Conservation (phyloP, 2,329 filamentous ascomycete species). For the Grosmannia clavigera region DNA sequence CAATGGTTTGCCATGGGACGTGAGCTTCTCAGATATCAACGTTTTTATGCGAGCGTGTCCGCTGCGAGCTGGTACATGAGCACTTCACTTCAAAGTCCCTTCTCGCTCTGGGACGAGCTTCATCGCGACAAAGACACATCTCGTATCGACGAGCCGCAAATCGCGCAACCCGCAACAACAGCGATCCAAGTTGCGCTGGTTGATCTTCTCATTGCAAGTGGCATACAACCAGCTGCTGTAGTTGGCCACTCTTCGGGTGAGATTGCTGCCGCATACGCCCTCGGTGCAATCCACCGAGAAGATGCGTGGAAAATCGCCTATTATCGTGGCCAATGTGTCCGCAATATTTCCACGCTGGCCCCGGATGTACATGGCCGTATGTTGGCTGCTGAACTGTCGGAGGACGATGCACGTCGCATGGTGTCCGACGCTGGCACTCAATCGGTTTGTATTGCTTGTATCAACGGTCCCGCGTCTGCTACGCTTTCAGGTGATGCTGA, state of each 20-base stretch:
- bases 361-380: conserved; percentile 25
- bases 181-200: conserved; percentile 24
- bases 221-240: conserved; percentile 16
- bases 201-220: conserved; percentile 18
- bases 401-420: conserved; percentile 21
- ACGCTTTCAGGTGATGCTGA: conserved; percentile 21
- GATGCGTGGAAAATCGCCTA: conserved; percentile 22
- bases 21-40: conserved; percentile 20
- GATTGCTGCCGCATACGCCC: conserved; percentile 24
- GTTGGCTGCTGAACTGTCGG: conserved; percentile 30
- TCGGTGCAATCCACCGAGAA: conserved; percentile 14
- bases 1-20: conserved; percentile 26
- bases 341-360: conserved; percentile 11
- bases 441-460: conserved; percentile 18
- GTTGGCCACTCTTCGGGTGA: conserved; percentile 25
- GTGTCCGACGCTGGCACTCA: conserved; percentile 12
- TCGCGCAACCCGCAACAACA: conserved; percentile 20
- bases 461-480: conserved; percentile 22
- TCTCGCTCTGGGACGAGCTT: conserved; percentile 15
- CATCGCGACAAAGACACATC: conserved; percentile 4
- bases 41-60: conserved; percentile 17
- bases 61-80: conserved; percentile 18
- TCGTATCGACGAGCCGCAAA: conserved; percentile 16
- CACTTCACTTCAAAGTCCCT: conserved; percentile 11
- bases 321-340: conserved; percentile 19